A percentile compares a stretch with the other conserved stretches of the same genome.
Conservation (phyloP, 1,284 basidiomycete genomes). For the Trametes hirsuta region DNA sequence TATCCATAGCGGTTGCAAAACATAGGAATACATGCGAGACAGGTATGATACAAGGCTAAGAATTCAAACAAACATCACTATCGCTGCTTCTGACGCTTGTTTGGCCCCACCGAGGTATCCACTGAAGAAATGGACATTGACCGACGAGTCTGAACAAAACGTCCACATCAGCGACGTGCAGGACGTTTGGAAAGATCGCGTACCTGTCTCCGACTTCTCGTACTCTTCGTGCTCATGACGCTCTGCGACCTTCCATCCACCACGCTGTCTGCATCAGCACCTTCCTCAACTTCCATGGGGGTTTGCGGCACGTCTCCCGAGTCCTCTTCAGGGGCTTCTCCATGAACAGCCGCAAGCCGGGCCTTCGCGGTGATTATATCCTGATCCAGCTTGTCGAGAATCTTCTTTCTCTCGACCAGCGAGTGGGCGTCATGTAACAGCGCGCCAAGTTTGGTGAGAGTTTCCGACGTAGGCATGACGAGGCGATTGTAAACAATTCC, state of each 20-base stretch:
- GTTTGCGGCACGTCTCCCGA: slow-evolving; percentile 32
- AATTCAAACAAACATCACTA: neutral
- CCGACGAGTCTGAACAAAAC: slow-evolving; percentile 49
- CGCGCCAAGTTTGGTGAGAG: slow-evolving; percentile 71
- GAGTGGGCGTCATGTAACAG: slow-evolving; percentile 72
- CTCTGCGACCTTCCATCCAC: slow-evolving; percentile 66
- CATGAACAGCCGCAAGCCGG: slow-evolving; percentile 58
- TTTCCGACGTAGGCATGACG: slow-evolving; percentile 90
- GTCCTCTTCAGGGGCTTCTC: slow-evolving; percentile 46
- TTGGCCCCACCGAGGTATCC: slow-evolving; percentile 29
- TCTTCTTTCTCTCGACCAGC: slow-evolving; percentile 85
- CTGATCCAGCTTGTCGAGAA: slow-evolving; percentile 84
- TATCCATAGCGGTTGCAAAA: neutral
- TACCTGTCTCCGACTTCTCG: slow-evolving; percentile 61
- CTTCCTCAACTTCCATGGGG: slow-evolving; percentile 40
- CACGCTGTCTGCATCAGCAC: slow-evolving; percentile 34
- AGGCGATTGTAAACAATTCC: slow-evolving; percentile 75
- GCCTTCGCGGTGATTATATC: slow-evolving; percentile 76
- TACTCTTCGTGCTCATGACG: slow-evolving; percentile 62
- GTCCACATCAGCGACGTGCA: neutral
- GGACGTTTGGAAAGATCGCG: slow-evolving; percentile 26
- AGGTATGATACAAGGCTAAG: neutral
- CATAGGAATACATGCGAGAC: neutral
- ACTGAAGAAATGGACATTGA: slow-evolving; percentile 43
- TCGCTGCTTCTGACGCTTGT: slow-evolving; percentile 30